Evolutionary conservation across 2,329 filamentous ascomycete species (phyloP), one percentile per base, ranked within the genome.

Genomic region (Neofusicoccum ribis): DNA sequence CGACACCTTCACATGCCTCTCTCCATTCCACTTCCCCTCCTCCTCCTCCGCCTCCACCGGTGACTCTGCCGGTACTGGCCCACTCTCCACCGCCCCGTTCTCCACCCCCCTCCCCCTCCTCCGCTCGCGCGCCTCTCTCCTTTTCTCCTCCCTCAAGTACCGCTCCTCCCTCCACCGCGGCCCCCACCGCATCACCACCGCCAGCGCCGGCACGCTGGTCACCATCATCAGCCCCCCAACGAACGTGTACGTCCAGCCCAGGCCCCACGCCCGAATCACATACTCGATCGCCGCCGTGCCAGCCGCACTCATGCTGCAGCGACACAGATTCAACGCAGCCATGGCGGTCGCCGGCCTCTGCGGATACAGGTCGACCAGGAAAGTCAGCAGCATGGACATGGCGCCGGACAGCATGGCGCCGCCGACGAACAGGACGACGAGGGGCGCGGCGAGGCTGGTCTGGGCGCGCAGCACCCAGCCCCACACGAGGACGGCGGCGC

Each of bases 361-460:
- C 31, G 77, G 76, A 50, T 80, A 78, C 9, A 82, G 63, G 66
- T 82, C 80, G 11, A 82, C 73, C 2, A 82, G 69, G 64, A 86
- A 70, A 0, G 82, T 82, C 60, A 79, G 81, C 7, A 81, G 72
- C 39, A 78, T 76, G 59, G 72, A 78, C 68, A 81, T 76, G 0
- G 73, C 73, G n/a, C 85, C 87, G 3, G 87, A 88, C 12, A 86
- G 78, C 5, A 83, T 82, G 1, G 78, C 77, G 2, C 86, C 79
- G 1, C 86, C 86, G 7, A 88, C 66, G 15, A 79, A 77, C 1
- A 91, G 73, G 3, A 88, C 78, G 1, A 81, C 70, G 64, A 81
- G 72, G 0, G 81, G 79, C 0, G 74, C 79, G 0, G 78, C 78
- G 12, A 83, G 72, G 37, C 74, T 70, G 4, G 76, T 76, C 2